Percentiles rank a stretch among this genome's conserved stretches.
Conservation (phyloP, 2,329 filamentous ascomycete genomes). For the Pestalotiopsis sp. region DNA sequence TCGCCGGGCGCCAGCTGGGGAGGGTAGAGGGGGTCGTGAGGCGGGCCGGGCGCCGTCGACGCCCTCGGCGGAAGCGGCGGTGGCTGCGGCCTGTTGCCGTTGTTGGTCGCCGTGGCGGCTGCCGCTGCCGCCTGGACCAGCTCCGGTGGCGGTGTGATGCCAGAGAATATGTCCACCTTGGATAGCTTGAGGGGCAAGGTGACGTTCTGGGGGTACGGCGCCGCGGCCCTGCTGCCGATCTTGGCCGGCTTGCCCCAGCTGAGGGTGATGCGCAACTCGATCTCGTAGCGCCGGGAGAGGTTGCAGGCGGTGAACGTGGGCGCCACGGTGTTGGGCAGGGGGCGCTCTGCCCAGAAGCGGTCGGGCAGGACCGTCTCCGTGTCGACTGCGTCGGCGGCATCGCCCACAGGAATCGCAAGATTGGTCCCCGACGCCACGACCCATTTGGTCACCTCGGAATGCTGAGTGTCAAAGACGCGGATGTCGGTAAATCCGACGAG, state of each 20-base stretch:
- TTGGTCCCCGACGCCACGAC: constrained; percentile 73
- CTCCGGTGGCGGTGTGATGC: constrained; percentile 78
- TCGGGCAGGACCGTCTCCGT: constrained; percentile 72
- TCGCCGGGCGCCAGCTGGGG: constrained; percentile 55
- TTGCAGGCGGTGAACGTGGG: constrained; percentile 92
- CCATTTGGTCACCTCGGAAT: constrained; percentile 75
- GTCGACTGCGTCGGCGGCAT: constrained; percentile 58
- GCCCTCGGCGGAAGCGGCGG: constrained; percentile 41
- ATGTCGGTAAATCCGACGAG: constrained; percentile 81
- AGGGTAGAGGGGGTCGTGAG: constrained; percentile 57
- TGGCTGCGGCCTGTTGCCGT: constrained; percentile 20
- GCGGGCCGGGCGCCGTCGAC: constrained; percentile 19
- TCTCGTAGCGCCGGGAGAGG: constrained; percentile 76
- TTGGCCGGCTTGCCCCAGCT: constrained; percentile 60
- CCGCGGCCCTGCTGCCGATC: constrained; percentile 38
- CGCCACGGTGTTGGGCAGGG: constrained; percentile 82
- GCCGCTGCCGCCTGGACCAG: constrained; percentile 59
- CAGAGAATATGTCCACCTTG: constrained; percentile 78
- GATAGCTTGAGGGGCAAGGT: constrained; percentile 79
- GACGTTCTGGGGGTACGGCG: constrained; percentile 66
- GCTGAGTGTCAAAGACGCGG: constrained; percentile 73
- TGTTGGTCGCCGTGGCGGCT: too few species aligned
- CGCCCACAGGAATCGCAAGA: constrained; percentile 72
- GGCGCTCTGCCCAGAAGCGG: constrained; percentile 70
- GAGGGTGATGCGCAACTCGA: constrained; percentile 81